Evolutionary conservation across 441 rosid genomes (phyloP), one percentile per base, ranked within the genome.

Genomic region (California macrophylla): DNA sequence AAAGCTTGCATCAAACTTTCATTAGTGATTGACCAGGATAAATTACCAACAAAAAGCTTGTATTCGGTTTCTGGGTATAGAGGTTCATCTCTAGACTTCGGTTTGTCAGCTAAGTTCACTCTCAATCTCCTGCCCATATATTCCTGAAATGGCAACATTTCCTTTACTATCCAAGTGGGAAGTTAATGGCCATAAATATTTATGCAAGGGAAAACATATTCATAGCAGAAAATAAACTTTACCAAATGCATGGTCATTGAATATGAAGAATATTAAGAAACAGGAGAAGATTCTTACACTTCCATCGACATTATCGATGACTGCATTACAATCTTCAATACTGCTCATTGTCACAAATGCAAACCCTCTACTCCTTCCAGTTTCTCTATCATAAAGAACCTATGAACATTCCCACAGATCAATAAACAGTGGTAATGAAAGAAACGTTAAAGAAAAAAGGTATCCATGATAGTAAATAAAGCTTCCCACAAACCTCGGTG

Each of bases 261-360:
- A 3, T 42, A 42, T 2, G 10, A 3, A 0, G 50, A 9, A 42
- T 9, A 6, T 16, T 36, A 26, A 40, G 26, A 21, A 34, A 36
- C 36, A 20, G 6, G 16, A 26, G 24, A 21, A 47, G 61, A 29
- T 74, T 76, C 87, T 80, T 87, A 93, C 98, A 74, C 86, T 83
- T 78, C 97, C 96, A 86, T 88, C 92, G 9, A 93, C 93, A 54
- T 93, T 93, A 50, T 88, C 80, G 32, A 89, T 85, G 16, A 89
- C 87, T n/a, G 73, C 40, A 32, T 87, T 78, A 64, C 97, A 91
- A 64, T 91, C 96, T 76, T 91, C 96, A 56, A 91, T 42, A 20
- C 72, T 89, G 73, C 90, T 91, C 98, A 93, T 93, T 3, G 95
- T 88, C 52, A 88, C 97, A 38, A 93, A 93, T 13, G 93, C 97